A percentile compares a stretch with the other conserved stretches of the same genome.
These are phyloP conservation scores for Harringtonia aguacate DNA, from an alignment of 2,329 filamentous ascomycete species.

Conservation along the genomic window DNA sequence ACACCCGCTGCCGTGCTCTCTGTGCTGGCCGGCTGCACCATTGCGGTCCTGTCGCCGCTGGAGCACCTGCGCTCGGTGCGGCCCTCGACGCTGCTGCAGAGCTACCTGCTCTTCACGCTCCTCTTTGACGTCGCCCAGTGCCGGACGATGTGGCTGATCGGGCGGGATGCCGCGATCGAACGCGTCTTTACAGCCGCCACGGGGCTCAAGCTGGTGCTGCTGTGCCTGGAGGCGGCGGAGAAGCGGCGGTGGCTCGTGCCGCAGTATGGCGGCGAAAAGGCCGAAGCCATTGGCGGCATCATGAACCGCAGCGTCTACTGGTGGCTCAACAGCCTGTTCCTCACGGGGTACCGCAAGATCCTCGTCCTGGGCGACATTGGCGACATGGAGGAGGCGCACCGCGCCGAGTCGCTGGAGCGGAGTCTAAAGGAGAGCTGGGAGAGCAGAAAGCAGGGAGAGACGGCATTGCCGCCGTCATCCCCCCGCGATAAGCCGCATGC, in stretches of 20 bases:
- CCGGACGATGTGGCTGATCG: conserved; percentile 23
- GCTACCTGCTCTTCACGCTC: conserved; percentile 23
- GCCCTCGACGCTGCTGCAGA: conserved; percentile 21
- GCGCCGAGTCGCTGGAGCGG: neutral
- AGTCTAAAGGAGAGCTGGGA: neutral
- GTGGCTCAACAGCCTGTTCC: conserved; percentile 25
- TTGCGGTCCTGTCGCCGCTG: conserved; percentile 19
- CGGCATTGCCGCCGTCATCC: neutral
- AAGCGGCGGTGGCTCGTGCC: conserved; percentile 23
- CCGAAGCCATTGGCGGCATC: conserved; percentile 26
- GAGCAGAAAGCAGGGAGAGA: neutral
- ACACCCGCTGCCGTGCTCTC: conserved; percentile 21
- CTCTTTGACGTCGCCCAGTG: conserved; percentile 23
- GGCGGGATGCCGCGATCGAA: conserved; percentile 15
- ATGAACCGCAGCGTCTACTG: conserved; percentile 25
- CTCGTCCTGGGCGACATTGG: neutral
- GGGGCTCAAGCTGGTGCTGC: conserved; percentile 22
- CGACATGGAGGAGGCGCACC: neutral
- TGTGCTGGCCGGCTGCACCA: conserved; percentile 20
- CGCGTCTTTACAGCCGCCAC: conserved; percentile 24
- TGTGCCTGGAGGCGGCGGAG: conserved; percentile 26
- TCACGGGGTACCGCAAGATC: neutral
- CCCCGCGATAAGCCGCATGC: neutral
- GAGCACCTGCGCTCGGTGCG: conserved; percentile 21
- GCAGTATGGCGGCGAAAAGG: conserved; percentile 18